Percentiles rank a stretch among this genome's conserved stretches.
phyloP scores from a whole-genome alignment of 2,329 filamentous ascomycete genomes.

The Rutstroemia sp. region DNA sequence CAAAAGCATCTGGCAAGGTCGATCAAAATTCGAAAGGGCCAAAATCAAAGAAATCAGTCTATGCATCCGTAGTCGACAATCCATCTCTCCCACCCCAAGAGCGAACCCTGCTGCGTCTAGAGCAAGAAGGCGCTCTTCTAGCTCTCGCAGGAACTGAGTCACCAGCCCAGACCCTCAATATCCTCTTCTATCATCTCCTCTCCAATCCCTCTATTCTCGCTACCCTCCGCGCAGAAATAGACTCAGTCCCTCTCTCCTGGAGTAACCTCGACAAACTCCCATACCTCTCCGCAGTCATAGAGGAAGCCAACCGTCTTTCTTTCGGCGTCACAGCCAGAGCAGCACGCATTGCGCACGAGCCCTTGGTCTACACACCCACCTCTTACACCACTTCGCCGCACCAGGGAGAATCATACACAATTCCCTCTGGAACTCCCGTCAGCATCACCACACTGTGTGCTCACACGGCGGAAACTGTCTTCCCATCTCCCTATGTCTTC shows the following conservation, averaged over 20 bases:
- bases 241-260: conserved; percentile 2
- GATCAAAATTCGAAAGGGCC: not conserved
- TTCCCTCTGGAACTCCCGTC: conserved; percentile 15
- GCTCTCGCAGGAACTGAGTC: conserved; percentile 33
- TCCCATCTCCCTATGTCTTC: conserved; percentile 18
- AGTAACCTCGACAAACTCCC: conserved; percentile 21
- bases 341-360: conserved; percentile 18
- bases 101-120: conserved; percentile 28
- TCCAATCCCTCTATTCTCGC: conserved; percentile 25
- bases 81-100: conserved; percentile 29
- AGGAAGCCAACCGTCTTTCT: conserved; percentile 27
- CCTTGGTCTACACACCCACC: conserved; percentile 6
- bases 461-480: conserved; percentile 28
- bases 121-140: conserved; percentile 28
- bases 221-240: conserved; percentile 30
- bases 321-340: conserved; percentile 27
- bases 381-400: not conserved
- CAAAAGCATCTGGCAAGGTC: not conserved
- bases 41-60: conserved; percentile 19
- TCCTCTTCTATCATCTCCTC: conserved; percentile 32
- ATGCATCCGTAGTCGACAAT: conserved; percentile 20
- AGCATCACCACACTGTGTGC: conserved; percentile 13
- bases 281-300: conserved; percentile 26
- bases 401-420: conserved; percentile 10
- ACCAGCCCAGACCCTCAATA: conserved; percentile 28